A percentile compares a stretch with the other conserved stretches of the same genome.
Conservation (phyloP, 75 land plant species). For the Pinus taeda region DNA sequence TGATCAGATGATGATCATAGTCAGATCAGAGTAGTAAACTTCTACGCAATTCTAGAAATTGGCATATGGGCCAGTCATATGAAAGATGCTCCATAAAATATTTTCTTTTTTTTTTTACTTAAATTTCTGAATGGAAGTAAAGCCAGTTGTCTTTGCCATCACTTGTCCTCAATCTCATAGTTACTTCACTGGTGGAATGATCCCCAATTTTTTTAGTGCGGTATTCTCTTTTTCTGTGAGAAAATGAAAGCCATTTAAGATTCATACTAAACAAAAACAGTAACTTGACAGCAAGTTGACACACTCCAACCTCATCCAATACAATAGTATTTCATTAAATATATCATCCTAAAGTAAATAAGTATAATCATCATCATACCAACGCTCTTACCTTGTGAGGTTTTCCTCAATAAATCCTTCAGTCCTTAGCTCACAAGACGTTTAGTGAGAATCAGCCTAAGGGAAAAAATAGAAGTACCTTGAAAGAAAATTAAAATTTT, state of each 20-base stretch:
- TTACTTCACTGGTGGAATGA: conserved; percentile 51
- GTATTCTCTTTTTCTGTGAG: conserved; percentile 13
- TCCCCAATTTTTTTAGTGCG: conserved; percentile 40
- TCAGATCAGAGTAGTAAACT: conserved; percentile 32
- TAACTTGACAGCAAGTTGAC: not conserved
- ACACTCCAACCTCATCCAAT: not conserved
- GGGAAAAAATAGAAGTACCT: not conserved
- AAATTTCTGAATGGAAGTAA: conserved; percentile 50
- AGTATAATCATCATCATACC: not conserved
- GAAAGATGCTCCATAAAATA: conserved; percentile 52
- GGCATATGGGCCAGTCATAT: conserved; percentile 20
- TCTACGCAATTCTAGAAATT: conserved; percentile 36
- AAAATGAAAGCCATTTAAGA: not conserved
- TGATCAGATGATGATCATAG: conserved; percentile 52
- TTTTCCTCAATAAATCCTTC: not conserved
- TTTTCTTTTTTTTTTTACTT: conserved; percentile 41
- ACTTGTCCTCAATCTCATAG: conserved; percentile 34
- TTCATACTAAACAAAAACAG: not conserved
- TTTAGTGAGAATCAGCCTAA: conserved; percentile 1
- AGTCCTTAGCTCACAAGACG: not conserved
- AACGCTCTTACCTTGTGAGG: not conserved
- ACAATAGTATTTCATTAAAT: not conserved
- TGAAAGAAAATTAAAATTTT: not conserved
- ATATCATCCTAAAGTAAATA: not conserved
- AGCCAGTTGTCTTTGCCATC: conserved; percentile 48